A percentile compares a stretch with the other conserved stretches of the same genome.
These are phyloP conservation scores for Linanthus parryae DNA, from an alignment of 148 eudicot genomes.

Conservation along the genomic window DNA sequence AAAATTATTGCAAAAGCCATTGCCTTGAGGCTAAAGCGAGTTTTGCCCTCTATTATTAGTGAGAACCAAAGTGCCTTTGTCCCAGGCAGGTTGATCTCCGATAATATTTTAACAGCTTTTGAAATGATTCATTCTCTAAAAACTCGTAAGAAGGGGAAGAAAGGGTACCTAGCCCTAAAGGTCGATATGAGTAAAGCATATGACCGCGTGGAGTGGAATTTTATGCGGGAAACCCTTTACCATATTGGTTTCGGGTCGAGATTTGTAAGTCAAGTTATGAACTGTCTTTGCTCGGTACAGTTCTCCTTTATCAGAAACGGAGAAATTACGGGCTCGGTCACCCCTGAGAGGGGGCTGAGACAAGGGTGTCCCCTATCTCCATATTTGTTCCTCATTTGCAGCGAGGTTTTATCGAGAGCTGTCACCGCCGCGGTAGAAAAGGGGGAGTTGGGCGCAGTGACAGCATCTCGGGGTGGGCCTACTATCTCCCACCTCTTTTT, in stretches of 20 bases:
- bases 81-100: background rate
- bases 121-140: background rate
- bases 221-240: background rate
- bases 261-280: background rate
- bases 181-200: background rate
- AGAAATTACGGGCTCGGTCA: background rate
- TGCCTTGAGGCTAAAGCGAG: background rate
- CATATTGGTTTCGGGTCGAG: background rate
- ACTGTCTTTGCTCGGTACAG: background rate
- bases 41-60: background rate
- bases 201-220: background rate
- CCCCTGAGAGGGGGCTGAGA: background rate
- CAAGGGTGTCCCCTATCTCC: constrained; percentile 2
- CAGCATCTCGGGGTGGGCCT: background rate
- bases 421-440: background rate
- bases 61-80: constrained; percentile 2
- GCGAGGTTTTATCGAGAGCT: background rate
- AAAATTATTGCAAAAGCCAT: background rate
- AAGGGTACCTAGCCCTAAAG: background rate
- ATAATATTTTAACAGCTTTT: background rate
- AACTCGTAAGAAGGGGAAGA: background rate
- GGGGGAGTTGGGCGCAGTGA: background rate
- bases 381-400: background rate
- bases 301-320: background rate
- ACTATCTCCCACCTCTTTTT: background rate